Evolutionary conservation across 176 grass and related monocot genomes (phyloP).

Genomic region (Lolium perenne): DNA sequence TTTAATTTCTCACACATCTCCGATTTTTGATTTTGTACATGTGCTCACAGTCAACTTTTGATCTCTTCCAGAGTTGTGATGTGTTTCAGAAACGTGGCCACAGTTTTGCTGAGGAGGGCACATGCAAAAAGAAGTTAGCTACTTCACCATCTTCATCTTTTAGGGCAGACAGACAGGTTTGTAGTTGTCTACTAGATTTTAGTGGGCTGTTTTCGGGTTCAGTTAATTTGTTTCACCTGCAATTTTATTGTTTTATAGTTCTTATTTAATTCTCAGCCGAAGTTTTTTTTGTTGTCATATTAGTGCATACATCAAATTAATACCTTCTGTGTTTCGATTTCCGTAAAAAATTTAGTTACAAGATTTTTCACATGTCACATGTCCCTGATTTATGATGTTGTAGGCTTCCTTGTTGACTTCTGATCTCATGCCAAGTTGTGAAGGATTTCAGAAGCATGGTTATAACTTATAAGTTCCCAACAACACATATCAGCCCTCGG

Average conservation of each 20-base stretch:
- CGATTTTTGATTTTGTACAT: neutral
- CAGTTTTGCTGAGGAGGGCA: constrained; percentile 11
- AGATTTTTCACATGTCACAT: neutral
- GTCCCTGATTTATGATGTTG: neutral
- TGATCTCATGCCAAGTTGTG: neutral
- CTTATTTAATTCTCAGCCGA: neutral
- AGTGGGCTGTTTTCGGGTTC: neutral
- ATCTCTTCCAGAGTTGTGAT: constrained; percentile 11
- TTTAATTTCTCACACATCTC: neutral
- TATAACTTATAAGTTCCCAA: neutral
- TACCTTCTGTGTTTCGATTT: neutral
- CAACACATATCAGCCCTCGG: neutral
- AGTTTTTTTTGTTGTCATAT: neutral
- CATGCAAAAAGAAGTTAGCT: constrained; percentile 6
- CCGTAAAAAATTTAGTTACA: neutral
- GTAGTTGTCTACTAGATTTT: neutral
- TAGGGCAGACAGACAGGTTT: neutral
- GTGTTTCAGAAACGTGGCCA: neutral
- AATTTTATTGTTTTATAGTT: neutral
- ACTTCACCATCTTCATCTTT: constrained; percentile 7
- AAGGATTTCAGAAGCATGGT: constrained; percentile 12
- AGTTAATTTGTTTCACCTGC: neutral
- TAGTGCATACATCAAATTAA: neutral
- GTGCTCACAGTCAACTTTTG: neutral
- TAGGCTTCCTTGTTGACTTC: neutral